Evolutionary conservation across 305 asterid genomes (phyloP).

Genomic region (Rubia peregrina): DNA sequence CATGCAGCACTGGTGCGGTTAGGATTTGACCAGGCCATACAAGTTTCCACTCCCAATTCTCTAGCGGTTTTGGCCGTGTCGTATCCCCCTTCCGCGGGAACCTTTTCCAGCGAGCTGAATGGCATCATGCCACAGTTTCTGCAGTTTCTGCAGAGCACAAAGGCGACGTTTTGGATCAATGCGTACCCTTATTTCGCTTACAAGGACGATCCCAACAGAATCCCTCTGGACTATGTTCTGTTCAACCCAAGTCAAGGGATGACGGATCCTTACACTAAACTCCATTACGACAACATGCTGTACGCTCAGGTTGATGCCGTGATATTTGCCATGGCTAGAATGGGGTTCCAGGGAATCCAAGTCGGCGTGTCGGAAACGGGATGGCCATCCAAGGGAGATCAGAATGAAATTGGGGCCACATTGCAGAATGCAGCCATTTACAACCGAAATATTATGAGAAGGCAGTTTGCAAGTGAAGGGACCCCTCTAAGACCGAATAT

Average conservation of each 20-base stretch:
- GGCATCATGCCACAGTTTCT: slow-evolving; percentile 51
- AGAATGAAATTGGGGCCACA: slow-evolving; percentile 56
- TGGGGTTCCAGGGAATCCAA: slow-evolving; percentile 56
- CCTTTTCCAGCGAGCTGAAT: slow-evolving; percentile 40
- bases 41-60: slow-evolving; percentile 63
- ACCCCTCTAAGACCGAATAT: slow-evolving; percentile 60
- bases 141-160: slow-evolving; percentile 48
- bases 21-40: slow-evolving; percentile 42
- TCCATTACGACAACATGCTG: slow-evolving; percentile 77
- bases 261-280: slow-evolving; percentile 52
- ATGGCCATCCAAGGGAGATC: slow-evolving; percentile 81
- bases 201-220: slow-evolving; percentile 44
- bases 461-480: slow-evolving; percentile 54
- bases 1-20: slow-evolving; percentile 48
- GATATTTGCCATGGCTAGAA: slow-evolving; percentile 44
- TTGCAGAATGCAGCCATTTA: slow-evolving; percentile 59
- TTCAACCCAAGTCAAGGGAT: slow-evolving; percentile 60
- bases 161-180: slow-evolving; percentile 71
- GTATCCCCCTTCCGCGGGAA: slow-evolving; percentile 81
- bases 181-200: slow-evolving; percentile 91
- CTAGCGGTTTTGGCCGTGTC: slow-evolving; percentile 58
- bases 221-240: slow-evolving; percentile 55
- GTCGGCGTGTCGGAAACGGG: slow-evolving; percentile 81
- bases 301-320: slow-evolving; percentile 85
- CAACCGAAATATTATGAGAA: slow-evolving; percentile 46